A percentile compares a stretch with the other conserved stretches of the same genome.
These are phyloP conservation scores for Mycosphaerella arachidis DNA, from an alignment of 2,329 filamentous ascomycete genomes.

Conservation along the genomic window DNA sequence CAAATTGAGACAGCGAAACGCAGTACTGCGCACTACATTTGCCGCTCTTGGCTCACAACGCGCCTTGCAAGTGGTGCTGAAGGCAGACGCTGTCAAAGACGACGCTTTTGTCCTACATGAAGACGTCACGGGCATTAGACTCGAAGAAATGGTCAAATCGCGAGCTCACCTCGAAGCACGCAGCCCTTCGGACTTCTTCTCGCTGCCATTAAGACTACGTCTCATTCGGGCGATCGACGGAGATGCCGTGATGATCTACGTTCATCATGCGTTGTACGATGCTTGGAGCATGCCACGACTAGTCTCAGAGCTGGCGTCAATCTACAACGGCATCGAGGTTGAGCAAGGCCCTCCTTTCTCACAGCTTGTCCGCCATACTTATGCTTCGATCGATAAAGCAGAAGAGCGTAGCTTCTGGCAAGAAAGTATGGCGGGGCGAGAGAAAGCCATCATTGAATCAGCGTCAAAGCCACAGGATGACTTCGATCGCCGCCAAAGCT, in stretches of 20 bases:
- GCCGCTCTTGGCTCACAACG: not conserved
- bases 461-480: not conserved
- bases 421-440: conserved; percentile 3
- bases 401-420: conserved; percentile 11
- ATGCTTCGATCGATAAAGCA: not conserved
- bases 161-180: conserved; percentile 7
- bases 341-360: conserved; percentile 5
- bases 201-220: conserved; percentile 8
- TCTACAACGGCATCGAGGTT: conserved; percentile 5
- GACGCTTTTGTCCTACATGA: conserved; percentile 3
- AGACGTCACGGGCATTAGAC: not conserved
- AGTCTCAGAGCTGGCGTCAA: conserved; percentile 4
- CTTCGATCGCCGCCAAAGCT: conserved; percentile 10
- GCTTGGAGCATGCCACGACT: conserved; percentile 16
- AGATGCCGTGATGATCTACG: conserved; percentile 11
- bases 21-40: conserved; percentile 13
- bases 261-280: conserved; percentile 18
- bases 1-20: conserved; percentile 8
- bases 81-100: not conserved
- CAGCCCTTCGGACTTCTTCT: conserved; percentile 10
- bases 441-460: conserved; percentile 8
- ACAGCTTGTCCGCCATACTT: conserved; percentile 7
- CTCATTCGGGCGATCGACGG: conserved; percentile 10
- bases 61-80: conserved; percentile 9
- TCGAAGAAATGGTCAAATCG: conserved; percentile 8